Conservation (phyloP, 129 eudicot genomes). For the Pittosporum tobira region DNA sequence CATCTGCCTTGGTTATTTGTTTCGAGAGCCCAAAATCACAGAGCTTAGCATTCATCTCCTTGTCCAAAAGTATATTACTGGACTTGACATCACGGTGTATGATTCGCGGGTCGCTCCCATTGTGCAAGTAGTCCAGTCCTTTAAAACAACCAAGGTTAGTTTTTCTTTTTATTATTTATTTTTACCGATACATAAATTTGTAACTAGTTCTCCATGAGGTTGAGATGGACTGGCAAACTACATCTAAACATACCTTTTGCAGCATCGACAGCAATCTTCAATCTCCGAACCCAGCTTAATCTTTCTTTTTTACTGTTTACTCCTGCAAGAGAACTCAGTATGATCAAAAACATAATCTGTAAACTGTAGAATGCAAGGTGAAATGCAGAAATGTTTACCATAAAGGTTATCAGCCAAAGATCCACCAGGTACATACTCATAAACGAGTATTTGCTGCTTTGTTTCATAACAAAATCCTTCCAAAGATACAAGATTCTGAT, state of each 20-base stretch:
- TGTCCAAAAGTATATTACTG: constrained; percentile 78
- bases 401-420: constrained; percentile 77
- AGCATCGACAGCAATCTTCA: constrained; percentile 89
- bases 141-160: constrained; percentile 9
- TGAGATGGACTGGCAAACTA: background rate
- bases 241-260: constrained; percentile 58
- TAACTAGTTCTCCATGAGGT: background rate
- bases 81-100: constrained; percentile 93
- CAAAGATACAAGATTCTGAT: constrained; percentile 74
- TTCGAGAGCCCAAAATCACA: constrained; percentile 81
- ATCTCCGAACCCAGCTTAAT: constrained; percentile 84
- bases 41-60: constrained; percentile 72
- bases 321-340: constrained; percentile 36
- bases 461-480: constrained; percentile 84
- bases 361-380: background rate
- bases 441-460: constrained; percentile 82
- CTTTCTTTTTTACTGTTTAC: constrained; percentile 54
- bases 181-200: no score
- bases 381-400: constrained; percentile 28
- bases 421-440: constrained; percentile 84
- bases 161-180: background rate
- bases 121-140: constrained; percentile 92
- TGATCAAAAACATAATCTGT: background rate
- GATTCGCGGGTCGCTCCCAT: constrained; percentile 67
- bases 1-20: constrained; percentile 64